Evolutionary conservation across 768 basidiomycete genomes (phyloP).

Genomic region (Lactifluus hygrophoroides): DNA sequence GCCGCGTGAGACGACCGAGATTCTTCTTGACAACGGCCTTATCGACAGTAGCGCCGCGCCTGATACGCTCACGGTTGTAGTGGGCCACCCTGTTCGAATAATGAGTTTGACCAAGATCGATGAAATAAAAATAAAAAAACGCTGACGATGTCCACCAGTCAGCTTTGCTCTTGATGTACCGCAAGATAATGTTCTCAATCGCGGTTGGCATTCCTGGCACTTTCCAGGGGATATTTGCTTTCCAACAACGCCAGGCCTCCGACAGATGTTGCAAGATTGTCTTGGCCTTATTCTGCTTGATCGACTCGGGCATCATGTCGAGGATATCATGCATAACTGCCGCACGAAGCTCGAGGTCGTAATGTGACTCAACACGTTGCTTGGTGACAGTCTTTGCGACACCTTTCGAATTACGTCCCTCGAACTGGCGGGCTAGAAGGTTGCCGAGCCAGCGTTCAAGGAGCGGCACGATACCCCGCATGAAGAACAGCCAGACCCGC

Average conservation of each 20-base stretch:
- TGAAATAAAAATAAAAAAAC: background rate
- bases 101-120: background rate
- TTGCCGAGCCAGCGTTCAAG: constrained; percentile 97
- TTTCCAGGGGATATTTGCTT: constrained; percentile 98
- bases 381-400: constrained; percentile 98
- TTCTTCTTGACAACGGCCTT: constrained; percentile 99
- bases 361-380: constrained; percentile 98
- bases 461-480: constrained; percentile 96
- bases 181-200: constrained; percentile 97
- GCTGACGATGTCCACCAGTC: constrained; percentile 96
- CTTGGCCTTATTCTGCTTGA: constrained; percentile 99
- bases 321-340: constrained; percentile 99
- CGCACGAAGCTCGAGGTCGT: constrained; percentile 92
- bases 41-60: constrained; percentile 93
- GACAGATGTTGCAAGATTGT: constrained; percentile 97
- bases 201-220: constrained; percentile 99
- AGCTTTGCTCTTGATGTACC: constrained; percentile 98
- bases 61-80: constrained; percentile 96
- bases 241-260: constrained; percentile 98
- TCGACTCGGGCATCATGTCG: constrained; percentile 99
- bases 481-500: constrained; percentile 99
- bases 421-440: constrained; percentile 94
- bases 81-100: constrained; percentile 65
- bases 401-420: constrained; percentile 94
- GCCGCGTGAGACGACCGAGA: constrained; percentile 90